These are phyloP conservation scores for Wallacemonas sp. DNA, from an alignment of 208 protist species.

Conservation along the genomic window DNA sequence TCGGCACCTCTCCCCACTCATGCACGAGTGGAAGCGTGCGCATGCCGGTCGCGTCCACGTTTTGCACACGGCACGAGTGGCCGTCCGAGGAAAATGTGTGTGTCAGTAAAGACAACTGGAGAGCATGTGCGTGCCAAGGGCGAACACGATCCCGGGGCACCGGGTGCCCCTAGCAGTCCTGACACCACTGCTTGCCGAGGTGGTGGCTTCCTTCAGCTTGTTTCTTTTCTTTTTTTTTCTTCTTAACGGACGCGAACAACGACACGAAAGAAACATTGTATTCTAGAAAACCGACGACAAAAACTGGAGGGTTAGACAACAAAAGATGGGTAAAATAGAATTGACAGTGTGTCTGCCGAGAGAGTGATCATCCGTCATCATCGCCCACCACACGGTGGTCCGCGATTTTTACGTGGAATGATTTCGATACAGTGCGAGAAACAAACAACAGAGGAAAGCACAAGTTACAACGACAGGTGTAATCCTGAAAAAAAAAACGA, in stretches of 20 bases:
- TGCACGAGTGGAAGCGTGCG: too few species aligned
- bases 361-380: not conserved
- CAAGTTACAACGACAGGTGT: slow-evolving; percentile 1
- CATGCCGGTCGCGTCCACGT: too few species aligned
- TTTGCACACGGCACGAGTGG: too few species aligned
- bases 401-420: not conserved
- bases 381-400: not conserved
- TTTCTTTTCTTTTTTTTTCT: not conserved
- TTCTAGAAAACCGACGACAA: not conserved
- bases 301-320: not conserved
- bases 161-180: too few species aligned
- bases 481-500: slow-evolving; percentile 19
- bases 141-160: too few species aligned
- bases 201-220: too few species aligned
- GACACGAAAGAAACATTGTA: not conserved
- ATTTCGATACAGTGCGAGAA: slow-evolving; percentile 6
- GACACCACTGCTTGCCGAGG: too few species aligned
- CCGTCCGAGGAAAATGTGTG: too few species aligned
- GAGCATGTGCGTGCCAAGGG: too few species aligned
- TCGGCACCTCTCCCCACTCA: too few species aligned
- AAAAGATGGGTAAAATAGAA: slow-evolving; percentile 10
- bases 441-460: slow-evolving; percentile 7
- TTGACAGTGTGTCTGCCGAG: not conserved
- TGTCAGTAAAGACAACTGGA: too few species aligned
- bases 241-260: not conserved